Evolutionary conservation across 352 stramenopile genomes (phyloP).

Genomic region (Globisporangium emineosum): DNA sequence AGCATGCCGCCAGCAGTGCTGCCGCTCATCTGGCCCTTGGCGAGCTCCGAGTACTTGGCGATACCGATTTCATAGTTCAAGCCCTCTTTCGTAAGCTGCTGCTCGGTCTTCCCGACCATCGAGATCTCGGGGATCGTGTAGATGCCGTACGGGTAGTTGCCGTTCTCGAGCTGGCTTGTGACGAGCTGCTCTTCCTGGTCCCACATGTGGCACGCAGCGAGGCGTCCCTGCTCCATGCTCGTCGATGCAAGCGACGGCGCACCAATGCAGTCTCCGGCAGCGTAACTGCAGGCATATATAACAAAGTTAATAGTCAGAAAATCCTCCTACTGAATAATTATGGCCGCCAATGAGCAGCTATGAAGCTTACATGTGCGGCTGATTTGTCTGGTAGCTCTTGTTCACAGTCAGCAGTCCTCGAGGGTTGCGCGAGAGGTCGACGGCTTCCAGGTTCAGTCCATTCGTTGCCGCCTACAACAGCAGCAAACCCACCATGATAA

Average conservation of each 20-base stretch:
- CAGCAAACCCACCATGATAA: background rate
- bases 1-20: conserved; percentile 76
- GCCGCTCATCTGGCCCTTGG: conserved; percentile 89
- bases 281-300: conserved; percentile 46
- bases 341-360: background rate
- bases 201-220: conserved; percentile 88
- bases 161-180: conserved; percentile 69
- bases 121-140: conserved; percentile 91
- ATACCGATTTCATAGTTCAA: conserved; percentile 87
- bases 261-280: conserved; percentile 87
- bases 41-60: conserved; percentile 84
- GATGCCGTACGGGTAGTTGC: conserved; percentile 89
- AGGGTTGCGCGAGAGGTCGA: conserved; percentile 73
- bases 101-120: conserved; percentile 90
- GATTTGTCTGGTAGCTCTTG: conserved; percentile 84
- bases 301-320: background rate
- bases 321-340: no score
- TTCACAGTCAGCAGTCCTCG: conserved; percentile 85
- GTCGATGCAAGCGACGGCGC: conserved; percentile 84
- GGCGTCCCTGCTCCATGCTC: conserved; percentile 87
- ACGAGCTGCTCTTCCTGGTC: conserved; percentile 42
- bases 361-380: conserved; percentile 65
- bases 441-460: conserved; percentile 77
- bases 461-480: conserved; percentile 59
- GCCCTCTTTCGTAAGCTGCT: conserved; percentile 75